A percentile compares a stretch with the other conserved stretches of the same genome.
phyloP scores from a whole-genome alignment of 179 eudicot species.

The Actinidia chinensis region DNA sequence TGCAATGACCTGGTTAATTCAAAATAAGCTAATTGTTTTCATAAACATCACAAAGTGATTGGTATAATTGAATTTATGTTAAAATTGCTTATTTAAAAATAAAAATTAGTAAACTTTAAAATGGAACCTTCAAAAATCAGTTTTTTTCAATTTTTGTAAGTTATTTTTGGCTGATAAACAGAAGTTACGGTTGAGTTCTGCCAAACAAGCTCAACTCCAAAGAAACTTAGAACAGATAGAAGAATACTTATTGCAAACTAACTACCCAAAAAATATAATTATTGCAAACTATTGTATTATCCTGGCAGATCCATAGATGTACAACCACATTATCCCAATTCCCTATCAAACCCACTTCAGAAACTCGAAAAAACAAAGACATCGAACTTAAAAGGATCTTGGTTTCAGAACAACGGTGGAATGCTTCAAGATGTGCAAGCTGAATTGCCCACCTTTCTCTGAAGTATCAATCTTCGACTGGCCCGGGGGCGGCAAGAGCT shows the following conservation, averaged over 20 bases:
- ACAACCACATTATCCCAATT: background rate
- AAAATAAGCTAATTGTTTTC: no score
- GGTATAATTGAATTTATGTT: no score
- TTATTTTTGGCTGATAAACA: no score
- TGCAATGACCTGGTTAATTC: no score
- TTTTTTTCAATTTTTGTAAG: no score
- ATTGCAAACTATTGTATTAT: background rate
- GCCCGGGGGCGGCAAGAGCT: conserved; percentile 25
- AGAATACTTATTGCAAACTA: background rate
- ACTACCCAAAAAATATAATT: background rate
- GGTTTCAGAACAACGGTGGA: conserved; percentile 29
- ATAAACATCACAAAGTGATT: no score
- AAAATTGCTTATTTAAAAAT: no score
- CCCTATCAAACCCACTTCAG: background rate
- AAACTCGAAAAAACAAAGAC: background rate
- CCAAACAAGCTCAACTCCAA: background rate
- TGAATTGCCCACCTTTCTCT: conserved; percentile 30
- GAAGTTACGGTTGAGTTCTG: no score
- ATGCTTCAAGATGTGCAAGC: conserved; percentile 30
- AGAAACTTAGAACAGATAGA: background rate
- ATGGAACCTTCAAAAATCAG: no score
- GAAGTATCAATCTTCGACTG: conserved; percentile 20
- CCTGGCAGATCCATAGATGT: conserved; percentile 5
- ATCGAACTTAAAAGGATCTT: conserved; percentile 7
- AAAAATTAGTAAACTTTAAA: no score